These are phyloP conservation scores for Sugiyamaella novakii DNA, from an alignment of 1,139 yeast genomes.

Conservation along the genomic window DNA sequence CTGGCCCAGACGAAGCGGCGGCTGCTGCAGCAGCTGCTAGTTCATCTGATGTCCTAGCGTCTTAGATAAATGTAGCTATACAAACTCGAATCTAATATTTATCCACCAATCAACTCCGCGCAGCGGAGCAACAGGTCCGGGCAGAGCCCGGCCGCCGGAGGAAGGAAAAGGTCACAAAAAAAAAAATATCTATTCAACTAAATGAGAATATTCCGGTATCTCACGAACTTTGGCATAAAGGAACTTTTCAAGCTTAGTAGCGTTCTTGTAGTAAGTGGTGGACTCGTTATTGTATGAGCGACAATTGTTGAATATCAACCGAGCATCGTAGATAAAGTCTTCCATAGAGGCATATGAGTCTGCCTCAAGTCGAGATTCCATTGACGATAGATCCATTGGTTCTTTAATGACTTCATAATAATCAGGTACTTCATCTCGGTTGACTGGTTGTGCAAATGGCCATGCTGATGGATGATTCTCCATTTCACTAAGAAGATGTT, in stretches of 20 bases:
- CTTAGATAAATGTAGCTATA: slow-evolving; percentile 15
- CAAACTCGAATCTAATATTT: slow-evolving; percentile 13
- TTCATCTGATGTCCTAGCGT: slow-evolving; percentile 4
- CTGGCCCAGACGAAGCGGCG: slow-evolving; percentile 42
- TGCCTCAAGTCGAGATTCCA: slow-evolving; percentile 91
- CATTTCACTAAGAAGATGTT: slow-evolving; percentile 79
- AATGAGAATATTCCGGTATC: slow-evolving; percentile 67
- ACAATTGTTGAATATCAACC: slow-evolving; percentile 86
- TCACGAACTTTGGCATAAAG: slow-evolving; percentile 80
- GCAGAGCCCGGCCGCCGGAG: slow-evolving; percentile 8
- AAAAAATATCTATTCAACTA: slow-evolving; percentile 44
- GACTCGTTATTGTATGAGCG: slow-evolving; percentile 39
- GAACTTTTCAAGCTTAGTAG: slow-evolving; percentile 88
- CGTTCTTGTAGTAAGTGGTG: slow-evolving; percentile 52
- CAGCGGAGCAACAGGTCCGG: too few relatives aligned
- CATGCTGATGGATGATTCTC: slow-evolving; percentile 98
- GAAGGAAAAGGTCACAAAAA: not conserved
- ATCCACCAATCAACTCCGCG: too few relatives aligned
- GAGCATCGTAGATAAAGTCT: slow-evolving; percentile 86
- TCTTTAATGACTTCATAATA: slow-evolving; percentile 95
- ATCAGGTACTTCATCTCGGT: slow-evolving; percentile 91
- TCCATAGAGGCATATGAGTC: slow-evolving; percentile 91
- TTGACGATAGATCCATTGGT: slow-evolving; percentile 97
- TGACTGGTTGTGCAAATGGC: slow-evolving; percentile 96
- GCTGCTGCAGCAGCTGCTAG: slow-evolving; percentile 15